These are phyloP conservation scores for Trichoderma koningii DNA, from an alignment of 2,329 filamentous ascomycete genomes.

Conservation along the genomic window DNA sequence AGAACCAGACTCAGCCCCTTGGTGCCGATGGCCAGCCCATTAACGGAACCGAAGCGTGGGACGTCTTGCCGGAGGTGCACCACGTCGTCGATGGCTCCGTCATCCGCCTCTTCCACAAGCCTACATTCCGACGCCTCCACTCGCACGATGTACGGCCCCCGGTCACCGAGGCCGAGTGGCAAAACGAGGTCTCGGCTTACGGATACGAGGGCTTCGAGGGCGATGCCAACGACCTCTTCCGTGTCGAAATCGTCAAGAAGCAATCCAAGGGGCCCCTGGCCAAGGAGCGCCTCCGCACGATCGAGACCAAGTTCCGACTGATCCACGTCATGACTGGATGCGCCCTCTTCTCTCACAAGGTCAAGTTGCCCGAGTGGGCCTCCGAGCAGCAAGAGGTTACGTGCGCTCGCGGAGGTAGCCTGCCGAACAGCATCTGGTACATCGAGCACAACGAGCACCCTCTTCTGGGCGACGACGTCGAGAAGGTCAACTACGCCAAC, in stretches of 20 bases:
- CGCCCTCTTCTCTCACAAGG: constrained; percentile 95
- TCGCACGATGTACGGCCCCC: constrained; percentile 92
- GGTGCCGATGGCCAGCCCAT: constrained; percentile 73
- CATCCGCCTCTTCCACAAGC: constrained; percentile 78
- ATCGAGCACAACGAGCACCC: constrained; percentile 89
- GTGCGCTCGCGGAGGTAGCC: constrained; percentile 84
- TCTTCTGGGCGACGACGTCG: constrained; percentile 69
- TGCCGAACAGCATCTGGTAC: constrained; percentile 98
- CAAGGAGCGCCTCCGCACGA: constrained; percentile 85
- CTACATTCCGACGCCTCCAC: constrained; percentile 86
- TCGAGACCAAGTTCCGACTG: constrained; percentile 94
- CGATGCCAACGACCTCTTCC: constrained; percentile 95
- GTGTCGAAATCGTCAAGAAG: constrained; percentile 89
- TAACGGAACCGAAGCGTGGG: constrained; percentile 82
- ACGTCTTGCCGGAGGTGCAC: constrained; percentile 64
- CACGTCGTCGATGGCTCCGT: constrained; percentile 79
- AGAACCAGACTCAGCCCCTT: constrained; percentile 94
- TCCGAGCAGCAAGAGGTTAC: constrained; percentile 99
- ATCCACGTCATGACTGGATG: constrained; percentile 97
- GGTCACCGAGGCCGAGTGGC: constrained; percentile 86
- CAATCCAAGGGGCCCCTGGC: constrained; percentile 77
- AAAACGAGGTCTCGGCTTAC: constrained; percentile 95
- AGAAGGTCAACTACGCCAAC: constrained; percentile 94
- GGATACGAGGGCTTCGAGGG: constrained; percentile 96
- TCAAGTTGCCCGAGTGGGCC: constrained; percentile 97